These are phyloP conservation scores for Quercus glauca DNA, from an alignment of 306 rosid species.

Conservation along the genomic window DNA sequence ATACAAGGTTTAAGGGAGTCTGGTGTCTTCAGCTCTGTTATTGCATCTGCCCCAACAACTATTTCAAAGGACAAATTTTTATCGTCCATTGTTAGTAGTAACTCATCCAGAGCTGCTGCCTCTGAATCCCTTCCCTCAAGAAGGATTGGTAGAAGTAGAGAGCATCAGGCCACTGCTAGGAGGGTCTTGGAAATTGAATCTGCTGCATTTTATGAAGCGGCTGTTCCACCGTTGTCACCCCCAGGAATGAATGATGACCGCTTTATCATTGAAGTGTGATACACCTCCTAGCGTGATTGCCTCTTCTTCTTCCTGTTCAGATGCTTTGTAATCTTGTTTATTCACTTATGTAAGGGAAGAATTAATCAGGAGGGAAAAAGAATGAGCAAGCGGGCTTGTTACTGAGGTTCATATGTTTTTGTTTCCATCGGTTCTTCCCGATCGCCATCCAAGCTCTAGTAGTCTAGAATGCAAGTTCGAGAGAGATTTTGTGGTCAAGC, in stretches of 20 bases:
- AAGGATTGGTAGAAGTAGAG: conserved; percentile 40
- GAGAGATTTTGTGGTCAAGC: conserved; percentile 9
- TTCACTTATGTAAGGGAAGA: conserved; percentile 1
- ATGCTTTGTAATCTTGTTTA: not conserved
- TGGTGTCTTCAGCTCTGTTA: conserved; percentile 82
- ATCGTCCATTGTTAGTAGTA: conserved; percentile 66
- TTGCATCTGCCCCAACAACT: conserved; percentile 66
- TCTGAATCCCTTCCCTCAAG: conserved; percentile 69
- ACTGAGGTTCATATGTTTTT: not conserved
- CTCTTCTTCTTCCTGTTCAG: conserved; percentile 10
- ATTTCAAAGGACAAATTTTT: conserved; percentile 76
- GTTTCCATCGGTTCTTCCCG: conserved; percentile 26
- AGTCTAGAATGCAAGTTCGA: not conserved
- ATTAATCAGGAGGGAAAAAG: conserved; percentile 14
- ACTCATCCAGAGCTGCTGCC: conserved; percentile 61
- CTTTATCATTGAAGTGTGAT: conserved; percentile 27
- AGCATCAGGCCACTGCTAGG: conserved; percentile 54
- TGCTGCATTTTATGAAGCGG: conserved; percentile 45
- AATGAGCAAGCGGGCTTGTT: conserved; percentile 13
- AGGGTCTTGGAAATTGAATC: conserved; percentile 52
- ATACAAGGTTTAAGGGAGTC: conserved; percentile 85
- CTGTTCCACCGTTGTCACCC: conserved; percentile 82
- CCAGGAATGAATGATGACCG: conserved; percentile 48
- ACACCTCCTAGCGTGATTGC: conserved; percentile 3
- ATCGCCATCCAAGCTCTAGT: conserved; percentile 34